Evolutionary conservation across 2,329 filamentous ascomycete species (phyloP).

Genomic region (Fusarium sp.): DNA sequence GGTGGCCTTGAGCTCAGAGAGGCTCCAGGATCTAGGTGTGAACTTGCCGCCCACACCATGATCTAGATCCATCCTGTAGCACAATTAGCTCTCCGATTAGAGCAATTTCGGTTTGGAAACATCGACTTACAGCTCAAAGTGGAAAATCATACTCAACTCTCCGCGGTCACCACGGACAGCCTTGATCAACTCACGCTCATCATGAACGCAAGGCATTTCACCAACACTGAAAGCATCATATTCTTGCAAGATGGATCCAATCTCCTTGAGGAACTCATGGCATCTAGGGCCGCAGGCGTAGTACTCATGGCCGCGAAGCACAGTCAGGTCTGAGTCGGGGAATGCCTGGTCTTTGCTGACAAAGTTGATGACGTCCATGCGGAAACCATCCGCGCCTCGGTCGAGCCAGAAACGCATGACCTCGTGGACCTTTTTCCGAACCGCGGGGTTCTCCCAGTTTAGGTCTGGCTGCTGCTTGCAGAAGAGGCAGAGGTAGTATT

Average conservation of each 20-base stretch:
- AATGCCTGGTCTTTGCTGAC: conserved; percentile 73
- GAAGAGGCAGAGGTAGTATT: conserved; percentile 78
- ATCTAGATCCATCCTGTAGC: conserved; percentile 64
- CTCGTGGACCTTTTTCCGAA: conserved; percentile 76
- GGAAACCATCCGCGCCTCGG: conserved; percentile 76
- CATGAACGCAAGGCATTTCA: conserved; percentile 65
- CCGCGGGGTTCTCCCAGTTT: conserved; percentile 80
- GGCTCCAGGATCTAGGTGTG: conserved; percentile 60
- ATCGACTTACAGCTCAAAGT: conserved; percentile 72
- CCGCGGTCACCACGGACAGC: conserved; percentile 69
- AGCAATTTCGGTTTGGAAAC: not conserved
- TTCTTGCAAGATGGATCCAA: conserved; percentile 61
- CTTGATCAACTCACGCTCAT: conserved; percentile 60
- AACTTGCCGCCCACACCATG: conserved; percentile 62
- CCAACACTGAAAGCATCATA: conserved; percentile 68
- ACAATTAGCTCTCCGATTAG: conserved; percentile 8
- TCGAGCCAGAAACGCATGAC: conserved; percentile 83
- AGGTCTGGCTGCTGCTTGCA: conserved; percentile 80
- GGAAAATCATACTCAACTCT: conserved; percentile 81
- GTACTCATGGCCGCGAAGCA: conserved; percentile 57
- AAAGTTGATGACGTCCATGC: conserved; percentile 78
- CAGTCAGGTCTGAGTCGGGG: conserved; percentile 61
- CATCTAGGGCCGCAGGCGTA: conserved; percentile 69
- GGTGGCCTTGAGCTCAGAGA: conserved; percentile 67
- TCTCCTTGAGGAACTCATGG: conserved; percentile 63